Evolutionary conservation across 202 grass and related monocot genomes (phyloP).

Genomic region (Digitaria exilis): DNA sequence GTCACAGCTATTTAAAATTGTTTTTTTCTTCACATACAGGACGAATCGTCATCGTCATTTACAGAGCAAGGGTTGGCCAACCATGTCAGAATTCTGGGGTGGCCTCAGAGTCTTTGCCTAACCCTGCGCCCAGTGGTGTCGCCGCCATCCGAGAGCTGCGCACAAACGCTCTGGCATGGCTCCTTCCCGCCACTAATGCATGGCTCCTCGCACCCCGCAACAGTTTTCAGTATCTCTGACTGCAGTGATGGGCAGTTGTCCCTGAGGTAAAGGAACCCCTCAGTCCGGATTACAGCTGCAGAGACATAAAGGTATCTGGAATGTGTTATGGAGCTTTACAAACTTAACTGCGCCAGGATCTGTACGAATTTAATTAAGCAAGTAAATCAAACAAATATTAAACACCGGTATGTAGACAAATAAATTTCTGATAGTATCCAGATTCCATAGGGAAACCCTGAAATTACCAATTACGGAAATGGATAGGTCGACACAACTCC

Average conservation of each 20-base stretch:
- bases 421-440: not conserved
- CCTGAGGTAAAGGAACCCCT: constrained; percentile 81
- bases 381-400: constrained; percentile 21
- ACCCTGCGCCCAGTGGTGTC: constrained; percentile 82
- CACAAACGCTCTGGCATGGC: constrained; percentile 88
- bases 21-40: constrained; percentile 40
- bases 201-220: constrained; percentile 81
- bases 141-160: constrained; percentile 79
- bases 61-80: constrained; percentile 41
- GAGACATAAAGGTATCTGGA: constrained; percentile 74
- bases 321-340: constrained; percentile 70
- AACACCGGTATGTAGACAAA: not conserved
- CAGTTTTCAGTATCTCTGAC: constrained; percentile 78
- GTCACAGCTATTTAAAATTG: constrained; percentile 28
- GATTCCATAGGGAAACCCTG: too few species aligned
- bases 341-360: constrained; percentile 50
- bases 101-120: constrained; percentile 64
- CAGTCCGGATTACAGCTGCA: constrained; percentile 97
- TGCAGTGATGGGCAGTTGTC: constrained; percentile 75
- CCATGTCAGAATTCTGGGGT: constrained; percentile 37
- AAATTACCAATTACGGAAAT: not conserved
- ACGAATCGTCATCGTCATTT: constrained; percentile 43
- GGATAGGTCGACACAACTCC: not conserved
- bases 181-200: constrained; percentile 83
- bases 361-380: constrained; percentile 46